phyloP scores from a whole-genome alignment of 352 stramenopile species.

The Phytophthora nicotianae region DNA sequence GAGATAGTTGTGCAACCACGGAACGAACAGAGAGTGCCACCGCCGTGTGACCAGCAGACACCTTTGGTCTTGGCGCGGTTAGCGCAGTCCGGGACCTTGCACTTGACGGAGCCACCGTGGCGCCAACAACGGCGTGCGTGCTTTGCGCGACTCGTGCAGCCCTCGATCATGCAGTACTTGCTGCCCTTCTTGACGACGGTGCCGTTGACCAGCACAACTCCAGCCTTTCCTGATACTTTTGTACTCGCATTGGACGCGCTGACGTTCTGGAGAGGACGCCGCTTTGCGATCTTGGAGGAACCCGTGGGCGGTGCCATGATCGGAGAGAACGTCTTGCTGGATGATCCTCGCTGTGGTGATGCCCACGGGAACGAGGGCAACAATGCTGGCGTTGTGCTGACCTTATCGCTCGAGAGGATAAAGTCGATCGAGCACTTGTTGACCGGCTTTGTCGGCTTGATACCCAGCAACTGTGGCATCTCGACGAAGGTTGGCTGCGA shows the following conservation, averaged over 20 bases:
- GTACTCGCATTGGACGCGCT: constrained; percentile 33
- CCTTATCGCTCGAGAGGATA: constrained; percentile 43
- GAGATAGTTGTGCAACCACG: constrained; percentile 49
- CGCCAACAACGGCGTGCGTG: constrained; percentile 58
- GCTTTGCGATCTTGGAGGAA: constrained; percentile 38
- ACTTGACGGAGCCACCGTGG: constrained; percentile 66
- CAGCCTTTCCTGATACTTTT: constrained; percentile 34
- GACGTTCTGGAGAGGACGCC: constrained; percentile 32
- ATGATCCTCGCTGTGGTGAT: constrained; percentile 37
- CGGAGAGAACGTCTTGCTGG: constrained; percentile 44
- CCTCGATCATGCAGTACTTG: constrained; percentile 62
- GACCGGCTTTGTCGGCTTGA: constrained; percentile 36
- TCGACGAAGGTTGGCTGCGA: constrained; percentile 45
- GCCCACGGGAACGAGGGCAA: constrained; percentile 36
- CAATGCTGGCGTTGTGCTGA: constrained; percentile 27
- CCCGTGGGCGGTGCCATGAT: constrained; percentile 35
- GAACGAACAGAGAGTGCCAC: constrained; percentile 57
- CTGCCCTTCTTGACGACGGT: constrained; percentile 52
- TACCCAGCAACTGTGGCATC: constrained; percentile 41
- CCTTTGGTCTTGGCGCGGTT: constrained; percentile 70
- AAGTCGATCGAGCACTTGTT: constrained; percentile 65
- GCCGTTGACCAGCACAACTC: constrained; percentile 24
- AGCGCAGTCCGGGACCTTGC: constrained; percentile 53
- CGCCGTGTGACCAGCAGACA: constrained; percentile 68
- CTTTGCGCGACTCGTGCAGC: constrained; percentile 60